phyloP scores from a whole-genome alignment of 495 filamentous ascomycete genomes.

The Tuber microsphaerosporum region DNA sequence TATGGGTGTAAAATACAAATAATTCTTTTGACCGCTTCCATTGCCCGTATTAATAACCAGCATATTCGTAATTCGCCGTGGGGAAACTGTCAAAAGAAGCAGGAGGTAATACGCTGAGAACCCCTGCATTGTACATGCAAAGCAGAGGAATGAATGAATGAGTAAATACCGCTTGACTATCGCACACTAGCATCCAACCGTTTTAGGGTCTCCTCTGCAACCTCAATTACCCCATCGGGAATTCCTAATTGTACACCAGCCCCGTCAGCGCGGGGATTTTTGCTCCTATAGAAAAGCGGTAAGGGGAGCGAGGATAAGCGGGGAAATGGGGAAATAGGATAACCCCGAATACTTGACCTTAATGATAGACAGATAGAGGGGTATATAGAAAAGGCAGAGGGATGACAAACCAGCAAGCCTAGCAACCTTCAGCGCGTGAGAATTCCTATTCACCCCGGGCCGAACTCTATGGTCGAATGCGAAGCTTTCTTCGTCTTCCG shows the following conservation, averaged over 20 bases:
- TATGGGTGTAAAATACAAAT: background rate
- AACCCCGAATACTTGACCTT: background rate
- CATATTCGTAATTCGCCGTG: background rate
- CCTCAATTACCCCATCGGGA: conserved; percentile 22
- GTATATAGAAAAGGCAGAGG: background rate
- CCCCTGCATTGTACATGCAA: background rate
- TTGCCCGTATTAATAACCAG: background rate
- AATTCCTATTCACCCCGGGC: conserved; percentile 73
- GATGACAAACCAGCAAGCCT: conserved; percentile 68
- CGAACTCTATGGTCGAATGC: conserved; percentile 78
- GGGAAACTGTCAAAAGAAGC: background rate
- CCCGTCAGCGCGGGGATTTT: background rate
- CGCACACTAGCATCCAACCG: background rate
- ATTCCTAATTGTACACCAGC: conserved; percentile 12
- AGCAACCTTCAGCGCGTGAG: conserved; percentile 89
- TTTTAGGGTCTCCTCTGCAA: conserved; percentile 22
- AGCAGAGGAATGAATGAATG: background rate
- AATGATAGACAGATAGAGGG: background rate
- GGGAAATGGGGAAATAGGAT: background rate
- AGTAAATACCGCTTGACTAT: background rate
- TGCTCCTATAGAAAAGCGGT: background rate
- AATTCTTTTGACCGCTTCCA: background rate
- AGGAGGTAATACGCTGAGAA: background rate
- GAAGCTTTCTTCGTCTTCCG: conserved; percentile 62
- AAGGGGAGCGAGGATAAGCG: background rate